Conservation (phyloP, 2,329 filamentous ascomycete species). For the Hawksworthiomyces lignivorus region DNA sequence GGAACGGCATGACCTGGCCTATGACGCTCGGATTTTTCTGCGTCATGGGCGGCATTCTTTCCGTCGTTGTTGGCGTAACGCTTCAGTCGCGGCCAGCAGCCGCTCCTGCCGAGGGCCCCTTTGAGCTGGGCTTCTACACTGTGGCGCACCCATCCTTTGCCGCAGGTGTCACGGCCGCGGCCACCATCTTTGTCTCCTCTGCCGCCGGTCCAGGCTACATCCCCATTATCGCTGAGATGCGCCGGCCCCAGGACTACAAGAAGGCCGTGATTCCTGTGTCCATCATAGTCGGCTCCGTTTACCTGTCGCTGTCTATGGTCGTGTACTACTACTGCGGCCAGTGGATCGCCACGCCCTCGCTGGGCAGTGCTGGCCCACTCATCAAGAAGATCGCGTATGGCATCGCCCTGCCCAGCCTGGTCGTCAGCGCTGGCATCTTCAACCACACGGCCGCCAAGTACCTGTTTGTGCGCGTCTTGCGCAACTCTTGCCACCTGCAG, state of each 20-base stretch:
- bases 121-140: conserved; percentile 36
- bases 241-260: conserved; percentile 48
- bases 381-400: conserved; percentile 57
- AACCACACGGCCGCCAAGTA: conserved; percentile 23
- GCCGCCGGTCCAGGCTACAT: conserved; percentile 49
- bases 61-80: conserved; percentile 39
- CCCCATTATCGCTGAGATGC: conserved; percentile 60
- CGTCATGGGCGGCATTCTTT: conserved; percentile 48
- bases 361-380: conserved; percentile 42
- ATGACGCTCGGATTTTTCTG: conserved; percentile 40
- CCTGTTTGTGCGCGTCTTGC: conserved; percentile 26
- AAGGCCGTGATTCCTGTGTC: conserved; percentile 47
- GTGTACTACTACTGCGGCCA: conserved; percentile 53
- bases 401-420: conserved; percentile 46
- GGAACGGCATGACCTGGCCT: conserved; percentile 41
- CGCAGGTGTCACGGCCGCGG: conserved; percentile 51
- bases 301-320: conserved; percentile 42
- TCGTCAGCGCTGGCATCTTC: conserved; percentile 31
- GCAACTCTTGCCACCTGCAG: conserved; percentile 22
- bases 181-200: conserved; percentile 46
- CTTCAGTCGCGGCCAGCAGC: conserved; percentile 28
- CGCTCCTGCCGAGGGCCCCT: conserved; percentile 29
- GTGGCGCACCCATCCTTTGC: conserved; percentile 46
- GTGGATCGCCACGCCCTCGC: conserved; percentile 53
- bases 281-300: conserved; percentile 40